Base-by-base conservation (phyloP, 2,329 filamentous ascomycete genomes). In the Trichoderma citrinoviride region DNA sequence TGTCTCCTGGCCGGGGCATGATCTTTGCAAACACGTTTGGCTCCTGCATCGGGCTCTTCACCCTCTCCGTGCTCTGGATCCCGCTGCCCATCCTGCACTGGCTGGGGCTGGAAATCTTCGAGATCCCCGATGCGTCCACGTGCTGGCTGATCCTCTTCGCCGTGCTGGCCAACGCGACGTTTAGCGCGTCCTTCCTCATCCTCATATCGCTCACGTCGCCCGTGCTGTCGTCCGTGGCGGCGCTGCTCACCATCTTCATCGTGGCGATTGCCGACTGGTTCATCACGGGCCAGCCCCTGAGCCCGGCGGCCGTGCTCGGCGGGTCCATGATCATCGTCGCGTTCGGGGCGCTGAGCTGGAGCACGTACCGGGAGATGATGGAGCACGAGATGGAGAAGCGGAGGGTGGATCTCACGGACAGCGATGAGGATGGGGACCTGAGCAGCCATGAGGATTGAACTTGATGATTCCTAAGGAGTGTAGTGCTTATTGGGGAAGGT, bases 11-110 rank as follows among this genome's bases (percentile, higher is more conserved):
- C n/a, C 87, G 93, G n/a, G 93, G 93, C 71, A 95, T 96, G 83
- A 88, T 98, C 66, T 98, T 99, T 71, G 93, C 95, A 72, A 98
- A 96, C 75, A 90, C 91, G 0, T 95, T 98, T 73, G 95, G 92
- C 61, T 91, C 88, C 68, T 81, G 94, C 74, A 95, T 99, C 68
- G 95, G 95, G 3, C 72, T 82, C 7, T 97, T 98, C 75, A 99
- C 95, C 0, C 78, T 98, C 27, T 78, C 85, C 0, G 90, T 98
- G 7, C 85, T 99, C 3, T 99, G 95, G 95, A 87, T 98, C 53
- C 95, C 95, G 1, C 76, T 99, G 8, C 94, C 94, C 0, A 79
- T 98, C 37, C 80, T 99, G 37, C 92, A 99, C 77, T 78, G 88
- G 66, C 81, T 88, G 12, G 91, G 91, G 0, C 83, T 91, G 72